Evolutionary conservation across 352 stramenopile genomes (phyloP).

Genomic region (Phytophthora litchii): DNA sequence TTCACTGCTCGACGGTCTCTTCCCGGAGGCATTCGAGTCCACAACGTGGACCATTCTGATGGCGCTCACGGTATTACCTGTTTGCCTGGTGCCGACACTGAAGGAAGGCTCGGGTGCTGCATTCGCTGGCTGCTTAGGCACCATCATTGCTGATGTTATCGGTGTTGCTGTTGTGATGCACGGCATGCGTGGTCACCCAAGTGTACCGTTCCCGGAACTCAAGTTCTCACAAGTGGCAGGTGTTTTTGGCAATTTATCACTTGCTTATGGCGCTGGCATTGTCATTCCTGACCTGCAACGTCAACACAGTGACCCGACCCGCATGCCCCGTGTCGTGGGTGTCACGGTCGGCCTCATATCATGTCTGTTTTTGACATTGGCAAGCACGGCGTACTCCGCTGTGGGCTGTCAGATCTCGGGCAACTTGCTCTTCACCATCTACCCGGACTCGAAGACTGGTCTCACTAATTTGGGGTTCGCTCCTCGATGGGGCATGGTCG

Average conservation of each 20-base stretch:
- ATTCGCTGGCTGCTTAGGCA: constrained; percentile 50
- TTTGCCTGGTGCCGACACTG: constrained; percentile 53
- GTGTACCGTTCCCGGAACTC: constrained; percentile 39
- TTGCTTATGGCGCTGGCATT: constrained; percentile 56
- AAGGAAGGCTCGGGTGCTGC: constrained; percentile 50
- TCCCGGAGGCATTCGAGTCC: constrained; percentile 45
- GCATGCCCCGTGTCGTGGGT: constrained; percentile 51
- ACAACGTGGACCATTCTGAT: constrained; percentile 55
- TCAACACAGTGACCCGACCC: constrained; percentile 48
- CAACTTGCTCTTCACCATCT: constrained; percentile 64
- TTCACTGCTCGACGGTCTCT: constrained; percentile 48
- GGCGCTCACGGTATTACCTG: constrained; percentile 41
- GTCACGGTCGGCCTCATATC: constrained; percentile 48
- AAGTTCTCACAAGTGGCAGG: constrained; percentile 45
- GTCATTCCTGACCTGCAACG: constrained; percentile 55
- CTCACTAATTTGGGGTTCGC: constrained; percentile 44
- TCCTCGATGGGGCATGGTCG: constrained; percentile 36
- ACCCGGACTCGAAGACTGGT: constrained; percentile 24
- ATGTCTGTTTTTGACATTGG: constrained; percentile 44
- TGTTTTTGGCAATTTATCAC: constrained; percentile 56
- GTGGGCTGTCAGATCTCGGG: constrained; percentile 57
- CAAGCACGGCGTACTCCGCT: constrained; percentile 39
- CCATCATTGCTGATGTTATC: constrained; percentile 49
- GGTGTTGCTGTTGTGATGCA: constrained; percentile 44
- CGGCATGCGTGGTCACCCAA: constrained; percentile 43